Conservation (phyloP, 768 basidiomycete genomes). For the Amanita jacksonii region DNA sequence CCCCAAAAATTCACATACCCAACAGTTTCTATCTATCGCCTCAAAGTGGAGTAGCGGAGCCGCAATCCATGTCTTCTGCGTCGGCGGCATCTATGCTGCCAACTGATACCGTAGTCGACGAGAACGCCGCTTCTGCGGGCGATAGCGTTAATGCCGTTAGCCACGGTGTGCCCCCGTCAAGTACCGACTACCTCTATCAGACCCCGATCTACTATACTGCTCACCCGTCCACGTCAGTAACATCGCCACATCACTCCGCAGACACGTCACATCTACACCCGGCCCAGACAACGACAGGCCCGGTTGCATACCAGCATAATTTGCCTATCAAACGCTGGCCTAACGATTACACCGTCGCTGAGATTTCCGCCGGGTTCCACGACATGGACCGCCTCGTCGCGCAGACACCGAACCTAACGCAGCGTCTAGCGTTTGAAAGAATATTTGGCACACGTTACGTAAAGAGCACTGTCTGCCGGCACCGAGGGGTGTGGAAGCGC, state of each 20-base stretch:
- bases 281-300: not conserved
- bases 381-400: constrained; percentile 35
- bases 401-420: constrained; percentile 38
- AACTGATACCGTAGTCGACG: not conserved
- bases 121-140: not conserved
- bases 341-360: constrained; percentile 64
- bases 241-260: constrained; percentile 8
- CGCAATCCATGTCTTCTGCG: constrained; percentile 8
- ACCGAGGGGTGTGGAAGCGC: constrained; percentile 58
- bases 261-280: constrained; percentile 11
- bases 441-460: constrained; percentile 66
- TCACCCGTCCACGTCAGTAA: constrained; percentile 11
- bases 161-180: constrained; percentile 6
- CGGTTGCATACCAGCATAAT: constrained; percentile 44
- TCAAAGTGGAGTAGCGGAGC: constrained; percentile 9
- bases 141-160: not conserved
- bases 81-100: constrained; percentile 4
- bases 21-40: constrained; percentile 22
- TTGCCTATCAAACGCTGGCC: constrained; percentile 68
- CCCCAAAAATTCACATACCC: constrained; percentile 21
- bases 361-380: constrained; percentile 52
- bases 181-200: constrained; percentile 9
- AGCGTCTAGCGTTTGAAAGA: constrained; percentile 58
- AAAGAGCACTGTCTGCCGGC: constrained; percentile 65
- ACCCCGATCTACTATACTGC: constrained; percentile 12